Evolutionary conservation across 1,139 yeast genomes (phyloP).

Genomic region (Geotrichum restrictum): DNA sequence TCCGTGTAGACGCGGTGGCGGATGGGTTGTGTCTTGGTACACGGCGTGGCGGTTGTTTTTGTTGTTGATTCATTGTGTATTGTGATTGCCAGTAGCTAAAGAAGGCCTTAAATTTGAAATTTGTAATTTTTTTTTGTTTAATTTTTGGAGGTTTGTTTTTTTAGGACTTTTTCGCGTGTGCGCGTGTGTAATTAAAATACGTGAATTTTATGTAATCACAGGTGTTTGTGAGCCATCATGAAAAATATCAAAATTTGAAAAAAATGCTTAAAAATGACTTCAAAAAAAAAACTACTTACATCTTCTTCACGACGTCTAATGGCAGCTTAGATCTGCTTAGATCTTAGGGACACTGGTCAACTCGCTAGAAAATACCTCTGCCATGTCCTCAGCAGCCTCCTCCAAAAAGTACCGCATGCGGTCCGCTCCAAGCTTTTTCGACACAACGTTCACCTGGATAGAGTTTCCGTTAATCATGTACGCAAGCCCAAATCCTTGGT

Average conservation of each 20-base stretch:
- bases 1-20: no score
- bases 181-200: background rate
- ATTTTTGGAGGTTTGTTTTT: background rate
- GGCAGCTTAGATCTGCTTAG: no score
- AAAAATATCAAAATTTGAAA: no score
- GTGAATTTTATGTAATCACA: conserved; percentile 15
- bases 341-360: conserved; percentile 36
- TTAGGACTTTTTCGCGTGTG: background rate
- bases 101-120: no score
- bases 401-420: conserved; percentile 66
- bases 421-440: conserved; percentile 67
- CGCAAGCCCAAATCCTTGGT: conserved; percentile 90
- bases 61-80: background rate
- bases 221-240: no score
- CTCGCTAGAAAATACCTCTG: conserved; percentile 51
- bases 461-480: conserved; percentile 86
- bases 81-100: background rate
- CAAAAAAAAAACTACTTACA: no score
- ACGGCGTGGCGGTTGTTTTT: conserved; percentile 1
- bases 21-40: background rate
- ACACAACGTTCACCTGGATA: conserved; percentile 80
- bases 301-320: no score
- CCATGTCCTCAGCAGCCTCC: conserved; percentile 79
- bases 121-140: no score
- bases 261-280: no score